Conservation (phyloP, 192 early-diverging fungal genomes). For the Rhizophagus clarus region DNA sequence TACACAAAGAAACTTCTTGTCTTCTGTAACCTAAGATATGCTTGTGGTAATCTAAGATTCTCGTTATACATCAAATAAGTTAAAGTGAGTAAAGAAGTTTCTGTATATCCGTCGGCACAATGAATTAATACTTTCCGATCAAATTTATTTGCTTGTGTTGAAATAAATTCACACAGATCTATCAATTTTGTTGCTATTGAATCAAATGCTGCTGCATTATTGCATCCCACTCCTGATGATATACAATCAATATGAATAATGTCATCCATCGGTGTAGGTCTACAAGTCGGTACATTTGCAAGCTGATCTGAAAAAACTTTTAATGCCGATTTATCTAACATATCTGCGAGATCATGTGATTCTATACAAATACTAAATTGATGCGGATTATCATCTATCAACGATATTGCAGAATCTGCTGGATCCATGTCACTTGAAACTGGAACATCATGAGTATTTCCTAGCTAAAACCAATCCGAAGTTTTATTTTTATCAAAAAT, state of each 20-base stretch:
- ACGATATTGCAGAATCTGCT: slow-evolving; percentile 28
- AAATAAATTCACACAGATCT: slow-evolving; percentile 39
- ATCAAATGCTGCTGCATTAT: slow-evolving; percentile 30
- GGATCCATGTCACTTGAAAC: slow-evolving; percentile 26
- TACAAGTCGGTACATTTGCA: background rate
- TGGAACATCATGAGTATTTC: slow-evolving; percentile 50
- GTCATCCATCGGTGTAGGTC: slow-evolving; percentile 8
- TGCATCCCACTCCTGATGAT: slow-evolving; percentile 31
- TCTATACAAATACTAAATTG: slow-evolving; percentile 52
- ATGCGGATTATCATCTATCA: slow-evolving; percentile 42
- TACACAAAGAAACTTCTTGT: slow-evolving; percentile 63
- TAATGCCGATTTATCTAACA: slow-evolving; percentile 38
- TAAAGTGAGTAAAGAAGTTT: slow-evolving; percentile 50
- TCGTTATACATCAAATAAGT: slow-evolving; percentile 53
- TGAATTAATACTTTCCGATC: slow-evolving; percentile 52
- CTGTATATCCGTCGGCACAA: slow-evolving; percentile 62
- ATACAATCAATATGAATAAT: slow-evolving; percentile 44
- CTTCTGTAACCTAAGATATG: slow-evolving; percentile 55
- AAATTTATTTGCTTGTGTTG: slow-evolving; percentile 33
- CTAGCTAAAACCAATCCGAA: slow-evolving; percentile 35
- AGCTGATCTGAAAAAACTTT: slow-evolving; percentile 40
- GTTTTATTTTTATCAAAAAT: background rate
- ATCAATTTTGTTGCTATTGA: slow-evolving; percentile 30
- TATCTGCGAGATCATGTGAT: slow-evolving; percentile 50
- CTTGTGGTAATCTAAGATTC: slow-evolving; percentile 48